Base-by-base conservation (phyloP, 208 protist genomes). In the Leptomonas seymouri region DNA sequence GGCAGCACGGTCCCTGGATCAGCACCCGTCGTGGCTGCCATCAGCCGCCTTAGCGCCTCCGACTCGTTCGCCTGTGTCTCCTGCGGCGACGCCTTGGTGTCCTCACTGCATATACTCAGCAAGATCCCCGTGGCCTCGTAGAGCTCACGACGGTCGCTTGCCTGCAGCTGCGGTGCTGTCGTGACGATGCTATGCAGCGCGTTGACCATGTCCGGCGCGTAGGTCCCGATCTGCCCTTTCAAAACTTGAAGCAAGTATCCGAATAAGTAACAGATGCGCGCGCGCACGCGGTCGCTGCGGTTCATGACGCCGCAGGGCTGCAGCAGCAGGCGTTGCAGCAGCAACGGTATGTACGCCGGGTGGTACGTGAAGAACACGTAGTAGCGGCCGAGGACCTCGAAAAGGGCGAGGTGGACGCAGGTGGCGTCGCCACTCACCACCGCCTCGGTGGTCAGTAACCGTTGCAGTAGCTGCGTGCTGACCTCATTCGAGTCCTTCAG, bases 351-450 rank as follows among this genome's bases (percentile, higher is more conserved):
- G 51, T 79, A 83, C 49, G 77, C 74, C 0, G 42, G 64, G 65
- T 92, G 80, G 63, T 86, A 85, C 0, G 72, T 53, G 63, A 95
- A 90, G 67, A 95, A 95, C 15, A 80, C 18, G 30, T 75, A 74
- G 71, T 89, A 93, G 31, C 90, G 86, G 42, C 86, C 83, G 15
- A 93, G 71, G 2, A 91, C 68, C 64, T 95, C 90, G 66, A 95
- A 93, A 74, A 86, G 93, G 51, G 81, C 83, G 15, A 95, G 45
- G 54, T 93, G 87, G 20, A 95, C 87, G 49, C 74, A 65, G 53
- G 73, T 66, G 58, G 76, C 58, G 9, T 72, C 58, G 34, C 25
- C 65, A 57, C 34, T 51, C 27, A 73, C 50, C 6, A 92, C 71
- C 7, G 66, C 62, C 34, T 89, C 80, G 14, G 71, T 84, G 30